Evolutionary conservation across 495 filamentous ascomycete species (phyloP).

Genomic region (Neurospora tetraspora): DNA sequence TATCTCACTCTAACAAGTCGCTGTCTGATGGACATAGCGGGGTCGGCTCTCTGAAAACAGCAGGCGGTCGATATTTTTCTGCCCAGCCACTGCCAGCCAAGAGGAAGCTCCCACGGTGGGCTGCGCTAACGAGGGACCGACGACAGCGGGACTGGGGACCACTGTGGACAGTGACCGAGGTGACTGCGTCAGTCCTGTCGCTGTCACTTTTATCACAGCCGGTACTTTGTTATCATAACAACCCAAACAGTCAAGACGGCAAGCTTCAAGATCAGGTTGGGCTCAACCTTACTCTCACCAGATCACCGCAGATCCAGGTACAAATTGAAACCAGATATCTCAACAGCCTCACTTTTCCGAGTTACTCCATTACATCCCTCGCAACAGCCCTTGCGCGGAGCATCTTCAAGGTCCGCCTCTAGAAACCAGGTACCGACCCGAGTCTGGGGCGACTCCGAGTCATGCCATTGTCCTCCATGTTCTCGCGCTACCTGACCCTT

Average conservation of each 20-base stretch:
- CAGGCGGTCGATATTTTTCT: slow-evolving; percentile 22
- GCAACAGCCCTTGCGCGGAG: neutral
- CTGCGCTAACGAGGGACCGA: neutral
- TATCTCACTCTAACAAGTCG: slow-evolving; percentile 1
- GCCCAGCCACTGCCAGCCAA: neutral
- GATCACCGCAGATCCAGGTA: neutral
- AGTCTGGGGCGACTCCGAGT: neutral
- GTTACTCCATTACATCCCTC: neutral
- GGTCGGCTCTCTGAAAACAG: slow-evolving; percentile 13
- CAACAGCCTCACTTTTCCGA: neutral
- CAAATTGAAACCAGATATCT: neutral
- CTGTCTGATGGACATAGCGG: slow-evolving; percentile 1
- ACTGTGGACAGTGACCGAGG: neutral
- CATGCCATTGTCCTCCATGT: neutral
- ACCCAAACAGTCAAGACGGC: neutral
- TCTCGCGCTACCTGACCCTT: neutral
- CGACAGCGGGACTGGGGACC: neutral
- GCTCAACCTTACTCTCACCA: neutral
- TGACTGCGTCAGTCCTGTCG: neutral
- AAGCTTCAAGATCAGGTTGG: neutral
- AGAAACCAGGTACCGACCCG: neutral
- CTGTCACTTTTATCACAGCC: neutral
- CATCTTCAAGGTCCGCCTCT: neutral
- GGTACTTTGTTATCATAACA: neutral
- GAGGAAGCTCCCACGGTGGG: neutral